Base-by-base conservation (phyloP, 2,329 filamentous ascomycete genomes). In the Xylaria multiplex region DNA sequence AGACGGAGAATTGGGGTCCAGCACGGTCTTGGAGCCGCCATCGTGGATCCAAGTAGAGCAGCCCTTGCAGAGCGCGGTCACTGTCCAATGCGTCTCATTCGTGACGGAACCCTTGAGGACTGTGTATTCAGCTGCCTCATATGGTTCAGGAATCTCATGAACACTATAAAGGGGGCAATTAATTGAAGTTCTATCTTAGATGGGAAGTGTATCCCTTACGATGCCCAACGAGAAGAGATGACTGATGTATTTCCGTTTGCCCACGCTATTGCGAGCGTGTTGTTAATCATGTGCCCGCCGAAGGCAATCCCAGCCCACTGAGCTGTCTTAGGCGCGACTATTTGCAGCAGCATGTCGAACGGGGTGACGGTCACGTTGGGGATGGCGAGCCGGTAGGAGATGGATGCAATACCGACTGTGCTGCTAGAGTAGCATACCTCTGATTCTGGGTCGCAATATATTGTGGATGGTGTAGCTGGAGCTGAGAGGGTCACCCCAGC, bases 251-350 rank as follows among this genome's bases (percentile, higher is more conserved):
- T 78, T 16, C 79, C 81, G 69, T 83, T 83, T 22, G 77, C 71
- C 82, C 82, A 84, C 3, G 76, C 79, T 42, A 85, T 73, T 5
- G 81, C 77, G 1, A 85, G 72, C 2, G 83, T 82, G 66, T 82
- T 82, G 71, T 82, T 82, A 0, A 80, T 80, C 83, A 84, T 84
- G 52, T 78, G 79, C 3, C 82, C 82, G 30, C 81, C 82, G 80
- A 82, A 84, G 9, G 82, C 80, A 32, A 84, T 73, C 1, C 81
- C 83, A 8, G 80, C 79, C 82, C 83, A 85, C 56, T 81, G 82
- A 55, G 82, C 77, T 9, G 75, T 71, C 22, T 76, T 76, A 19
- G 82, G 82, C 0, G 81, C 79, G 3, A 79, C 75, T 46, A 84
- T 78, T 69, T 84, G 82, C 24, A 83, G 43, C 3, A 83, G 76